Conservation (phyloP, 2,329 filamentous ascomycete genomes). For the Aspergillus ochraceus region DNA sequence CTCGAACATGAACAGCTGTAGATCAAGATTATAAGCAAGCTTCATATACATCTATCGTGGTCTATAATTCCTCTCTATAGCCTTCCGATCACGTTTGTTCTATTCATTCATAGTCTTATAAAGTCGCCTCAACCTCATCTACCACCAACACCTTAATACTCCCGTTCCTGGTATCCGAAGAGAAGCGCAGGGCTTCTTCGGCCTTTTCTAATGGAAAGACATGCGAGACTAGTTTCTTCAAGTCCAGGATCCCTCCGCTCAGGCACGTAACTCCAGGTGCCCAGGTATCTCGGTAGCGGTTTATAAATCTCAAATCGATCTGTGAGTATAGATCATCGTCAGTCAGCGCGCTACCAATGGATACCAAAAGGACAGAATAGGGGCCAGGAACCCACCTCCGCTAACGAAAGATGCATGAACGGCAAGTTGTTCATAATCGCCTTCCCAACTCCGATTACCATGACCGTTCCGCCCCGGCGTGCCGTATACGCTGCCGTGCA, state of each 20-base stretch:
- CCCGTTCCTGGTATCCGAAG: conserved; percentile 52
- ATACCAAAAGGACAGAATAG: not conserved
- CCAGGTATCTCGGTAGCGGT: conserved; percentile 70
- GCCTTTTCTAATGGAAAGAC: conserved; percentile 63
- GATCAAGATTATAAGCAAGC: too few species aligned
- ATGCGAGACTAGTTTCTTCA: conserved; percentile 65
- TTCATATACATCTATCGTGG: not conserved
- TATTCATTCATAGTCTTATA: not conserved
- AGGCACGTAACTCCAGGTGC: conserved; percentile 64
- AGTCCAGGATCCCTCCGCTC: conserved; percentile 59
- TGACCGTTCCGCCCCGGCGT: conserved; percentile 59
- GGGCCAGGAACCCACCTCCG: conserved; percentile 42
- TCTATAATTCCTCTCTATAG: not conserved
- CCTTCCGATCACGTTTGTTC: not conserved
- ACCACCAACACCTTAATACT: conserved; percentile 64
- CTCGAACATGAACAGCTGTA: too few species aligned
- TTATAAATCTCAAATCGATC: conserved; percentile 70
- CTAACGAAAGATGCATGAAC: conserved; percentile 65
- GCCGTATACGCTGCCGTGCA: conserved; percentile 59
- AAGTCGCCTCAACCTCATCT: conserved; percentile 45
- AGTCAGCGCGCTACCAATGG: not conserved
- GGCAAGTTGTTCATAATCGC: conserved; percentile 65
- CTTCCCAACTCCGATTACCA: conserved; percentile 65
- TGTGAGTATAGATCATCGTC: conserved; percentile 23
- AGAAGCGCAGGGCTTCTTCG: conserved; percentile 57